Evolutionary conservation across 768 basidiomycete species (phyloP).

Genomic region (Fomitopsis pulvina): DNA sequence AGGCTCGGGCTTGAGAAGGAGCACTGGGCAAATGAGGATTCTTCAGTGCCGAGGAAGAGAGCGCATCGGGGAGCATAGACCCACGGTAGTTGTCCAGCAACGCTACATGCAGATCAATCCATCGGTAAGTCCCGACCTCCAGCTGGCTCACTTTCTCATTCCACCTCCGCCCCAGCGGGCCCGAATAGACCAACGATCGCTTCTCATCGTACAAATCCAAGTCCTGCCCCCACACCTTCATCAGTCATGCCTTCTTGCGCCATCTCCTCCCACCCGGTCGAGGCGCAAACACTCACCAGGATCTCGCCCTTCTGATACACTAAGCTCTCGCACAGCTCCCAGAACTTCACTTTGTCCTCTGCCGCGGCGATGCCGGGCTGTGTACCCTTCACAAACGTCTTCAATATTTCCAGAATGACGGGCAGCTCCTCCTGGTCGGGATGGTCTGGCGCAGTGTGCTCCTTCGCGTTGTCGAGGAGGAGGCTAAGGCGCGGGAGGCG

Average conservation of each 20-base stretch:
- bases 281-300: slow-evolving; percentile 49
- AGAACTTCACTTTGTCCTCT: slow-evolving; percentile 84
- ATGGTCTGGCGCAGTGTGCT: slow-evolving; percentile 64
- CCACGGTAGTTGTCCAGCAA: slow-evolving; percentile 74
- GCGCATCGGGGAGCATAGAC: slow-evolving; percentile 15
- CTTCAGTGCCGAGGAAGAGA: not conserved
- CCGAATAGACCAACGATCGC: slow-evolving; percentile 63
- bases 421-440: slow-evolving; percentile 76
- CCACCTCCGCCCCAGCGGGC: slow-evolving; percentile 52
- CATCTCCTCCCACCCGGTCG: no score
- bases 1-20: slow-evolving; percentile 58
- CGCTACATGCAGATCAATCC: slow-evolving; percentile 62
- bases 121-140: slow-evolving; percentile 41
- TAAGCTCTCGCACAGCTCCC: slow-evolving; percentile 72
- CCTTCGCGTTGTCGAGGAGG: slow-evolving; percentile 62
- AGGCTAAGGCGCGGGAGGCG: slow-evolving; percentile 79
- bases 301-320: slow-evolving; percentile 75
- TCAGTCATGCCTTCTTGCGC: no score
- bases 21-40: slow-evolving; percentile 35
- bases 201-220: slow-evolving; percentile 76
- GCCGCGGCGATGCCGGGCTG: slow-evolving; percentile 91
- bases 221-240: slow-evolving; percentile 42
- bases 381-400: slow-evolving; percentile 72
- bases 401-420: slow-evolving; percentile 59
- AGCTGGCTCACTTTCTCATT: slow-evolving; percentile 49